Conservation (phyloP, 768 basidiomycete species). For the Mycena epipterygia region DNA sequence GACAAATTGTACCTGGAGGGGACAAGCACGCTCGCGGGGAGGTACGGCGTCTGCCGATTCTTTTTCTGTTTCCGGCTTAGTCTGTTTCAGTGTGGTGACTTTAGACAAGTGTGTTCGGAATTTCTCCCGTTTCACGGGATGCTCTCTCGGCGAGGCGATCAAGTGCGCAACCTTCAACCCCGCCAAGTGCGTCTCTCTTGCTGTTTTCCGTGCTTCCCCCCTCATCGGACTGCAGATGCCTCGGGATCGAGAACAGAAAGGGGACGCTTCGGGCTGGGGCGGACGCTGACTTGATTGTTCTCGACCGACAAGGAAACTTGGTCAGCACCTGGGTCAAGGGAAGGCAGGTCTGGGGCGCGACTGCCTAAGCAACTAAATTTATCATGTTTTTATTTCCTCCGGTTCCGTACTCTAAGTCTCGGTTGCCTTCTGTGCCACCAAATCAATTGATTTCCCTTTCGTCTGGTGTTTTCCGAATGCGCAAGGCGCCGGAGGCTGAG, state of each 20-base stretch:
- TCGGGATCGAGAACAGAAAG: conserved; percentile 84
- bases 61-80: neutral
- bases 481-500: no score
- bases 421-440: neutral
- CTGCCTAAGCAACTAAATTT: conserved; percentile 1
- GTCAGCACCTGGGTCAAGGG: conserved; percentile 85
- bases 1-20: conserved; percentile 86
- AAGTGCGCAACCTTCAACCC: conserved; percentile 90
- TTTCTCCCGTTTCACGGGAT: conserved; percentile 86
- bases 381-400: neutral
- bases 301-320: conserved; percentile 76
- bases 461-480: no score
- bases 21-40: conserved; percentile 90
- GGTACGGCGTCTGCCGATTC: conserved; percentile 55
- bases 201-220: conserved; percentile 5
- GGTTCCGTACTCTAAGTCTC: no score
- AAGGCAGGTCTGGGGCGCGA: conserved; percentile 74
- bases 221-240: conserved; percentile 63
- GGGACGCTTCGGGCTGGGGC: conserved; percentile 87
- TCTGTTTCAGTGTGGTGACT: conserved; percentile 73
- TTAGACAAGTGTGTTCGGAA: conserved; percentile 90
- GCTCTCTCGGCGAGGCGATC: conserved; percentile 86
- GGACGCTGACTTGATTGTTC: conserved; percentile 87
- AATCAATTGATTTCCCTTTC: neutral
- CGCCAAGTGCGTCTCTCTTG: conserved; percentile 66